Base-by-base conservation (phyloP, 2,329 filamentous ascomycete species). In the Ophiocordyceps camponoti-saundersi region DNA sequence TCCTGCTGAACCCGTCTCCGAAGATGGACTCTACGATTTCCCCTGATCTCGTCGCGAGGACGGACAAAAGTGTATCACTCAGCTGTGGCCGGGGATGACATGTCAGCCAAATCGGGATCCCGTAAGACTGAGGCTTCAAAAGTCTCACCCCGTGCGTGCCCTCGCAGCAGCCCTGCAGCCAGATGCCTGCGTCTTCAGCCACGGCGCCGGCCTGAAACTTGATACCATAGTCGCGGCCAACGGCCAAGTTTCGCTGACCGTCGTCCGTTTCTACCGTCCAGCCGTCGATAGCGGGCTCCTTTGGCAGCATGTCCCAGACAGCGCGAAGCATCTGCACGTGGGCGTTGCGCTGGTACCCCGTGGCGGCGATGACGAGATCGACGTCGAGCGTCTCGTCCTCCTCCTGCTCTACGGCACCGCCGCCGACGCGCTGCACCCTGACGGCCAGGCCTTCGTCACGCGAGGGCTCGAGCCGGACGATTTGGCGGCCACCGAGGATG, bases 161-260 rank as follows among this genome's bases (percentile, higher is more conserved):
- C 69, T 96, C 89, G 61, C 88, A 93, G 67, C 89, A 95, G 30
- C 90, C 90, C 62, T 96, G 92, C 55, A 96, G 70, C 82, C 85
- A 96, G 49, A 96, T 72, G 3, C 89, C 89, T 15, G 86, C 82
- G 42, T 80, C 77, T 0, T 72, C 59, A n/a, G 78, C 73, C 32
- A 96, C 82, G 44, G 75, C 71, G 29, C 75, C 80, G 1, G 75
- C 67, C 44, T 75, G 71, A 59, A 93, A 87, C 49, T 80, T 68
- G 44, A 95, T 77, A 46, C 73, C 73, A 63, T 96, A 96, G 61
- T 95, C 77, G 46, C 90, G 75, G 30, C 71, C 71, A 1, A 95
- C 84, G 16, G 71, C 70, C 66, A 86, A 82, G 49, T 75, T 65
- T 46, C 60, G 61, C 55, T 62, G 59, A 20, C 62, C 61, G 44